Base-by-base conservation (phyloP, 495 filamentous ascomycete genomes). In the Neurospora cerealis region DNA sequence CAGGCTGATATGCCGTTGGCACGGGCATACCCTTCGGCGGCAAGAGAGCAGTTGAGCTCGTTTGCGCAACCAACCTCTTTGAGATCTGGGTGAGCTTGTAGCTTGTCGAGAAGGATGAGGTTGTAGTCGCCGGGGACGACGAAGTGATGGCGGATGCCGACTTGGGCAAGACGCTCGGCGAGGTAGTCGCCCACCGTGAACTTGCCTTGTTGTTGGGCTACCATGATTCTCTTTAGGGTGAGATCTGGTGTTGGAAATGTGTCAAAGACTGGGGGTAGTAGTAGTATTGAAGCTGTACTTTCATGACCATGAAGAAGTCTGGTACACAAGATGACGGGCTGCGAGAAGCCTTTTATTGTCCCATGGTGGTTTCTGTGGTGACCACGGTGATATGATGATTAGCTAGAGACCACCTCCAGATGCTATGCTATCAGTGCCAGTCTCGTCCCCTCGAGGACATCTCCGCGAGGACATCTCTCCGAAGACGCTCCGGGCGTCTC, bases 41-140 rank as follows among this genome's bases (percentile, higher is more conserved):
- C 91, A 75, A 93, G 92, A 37, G 86, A 89, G 37, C 91, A 91
- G 80, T 94, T 93, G 72, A 94, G 86, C 78, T 93, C 92, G 77
- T 93, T 93, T 75, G 87, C 88, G 80, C 90, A 93, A 71, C 92
- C 92, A 41, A 93, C 86, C 89, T 75, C 73, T 19, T 24, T 72
- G 89, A 94, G 78, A 86, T 86, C 5, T 92, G 82, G 21, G 87
- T 90, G 54, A 82, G 79, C 62, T 86, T 87, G 34, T 82, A 93
- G 79, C 75, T 87, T 89, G 81, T 93, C 92, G 60, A 93, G 83
- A 17, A 88, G 81, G 6, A 86, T 82, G 42, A 94, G 84, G 77
- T 92, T 92, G 82, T 89, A 93, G 79, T 94, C 91, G 4, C 92
- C 92, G 41, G 90, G 90, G 5, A 92, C 85, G 38, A 89, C 89